phyloP scores from a whole-genome alignment of 768 basidiomycete species.

The Lyophyllum shimeji region DNA sequence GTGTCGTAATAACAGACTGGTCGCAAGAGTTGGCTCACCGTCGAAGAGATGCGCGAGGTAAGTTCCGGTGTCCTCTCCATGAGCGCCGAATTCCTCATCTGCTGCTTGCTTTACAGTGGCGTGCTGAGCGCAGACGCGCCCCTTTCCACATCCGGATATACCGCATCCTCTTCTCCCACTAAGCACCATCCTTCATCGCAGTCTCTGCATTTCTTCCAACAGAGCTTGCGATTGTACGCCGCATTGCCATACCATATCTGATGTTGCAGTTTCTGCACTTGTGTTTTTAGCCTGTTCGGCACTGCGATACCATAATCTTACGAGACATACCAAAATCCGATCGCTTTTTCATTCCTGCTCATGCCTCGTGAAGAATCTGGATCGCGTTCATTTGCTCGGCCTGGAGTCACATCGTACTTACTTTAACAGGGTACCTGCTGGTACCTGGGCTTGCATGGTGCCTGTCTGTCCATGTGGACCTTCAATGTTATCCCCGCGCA shows the following conservation, averaged over 20 bases:
- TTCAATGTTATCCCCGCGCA: neutral
- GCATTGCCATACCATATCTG: neutral
- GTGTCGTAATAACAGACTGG: slow-evolving; percentile 28
- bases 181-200: neutral
- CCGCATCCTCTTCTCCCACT: slow-evolving; percentile 41
- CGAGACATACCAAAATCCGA: neutral
- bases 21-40: slow-evolving; percentile 47
- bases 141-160: slow-evolving; percentile 36
- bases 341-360: neutral
- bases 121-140: slow-evolving; percentile 36
- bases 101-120: slow-evolving; percentile 26
- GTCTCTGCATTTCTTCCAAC: neutral
- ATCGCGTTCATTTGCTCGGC: too few relatives aligned
- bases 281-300: neutral
- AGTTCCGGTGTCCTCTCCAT: neutral
- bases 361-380: too few relatives aligned
- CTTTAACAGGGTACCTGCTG: too few relatives aligned
- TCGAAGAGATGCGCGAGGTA: slow-evolving; percentile 42
- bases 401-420: too few relatives aligned
- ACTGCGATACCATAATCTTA: neutral
- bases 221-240: neutral
- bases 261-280: neutral
- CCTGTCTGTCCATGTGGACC: neutral
- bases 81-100: neutral
- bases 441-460: too few relatives aligned